A percentile compares a stretch with the other conserved stretches of the same genome.
Conservation (phyloP, 2,329 filamentous ascomycete species). For the Graphiopsis chlorocephala region DNA sequence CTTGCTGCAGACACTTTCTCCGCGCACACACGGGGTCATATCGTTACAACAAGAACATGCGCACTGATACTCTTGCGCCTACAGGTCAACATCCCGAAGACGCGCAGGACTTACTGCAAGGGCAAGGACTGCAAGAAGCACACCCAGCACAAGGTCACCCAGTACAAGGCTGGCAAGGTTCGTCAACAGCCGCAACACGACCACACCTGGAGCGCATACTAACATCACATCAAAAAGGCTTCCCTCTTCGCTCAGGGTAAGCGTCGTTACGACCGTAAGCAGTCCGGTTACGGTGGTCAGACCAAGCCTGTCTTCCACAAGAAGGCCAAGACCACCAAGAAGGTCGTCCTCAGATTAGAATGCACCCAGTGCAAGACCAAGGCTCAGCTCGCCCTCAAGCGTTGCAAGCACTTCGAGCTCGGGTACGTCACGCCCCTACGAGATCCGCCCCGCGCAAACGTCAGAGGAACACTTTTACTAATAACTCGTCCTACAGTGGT, state of each 20-base stretch:
- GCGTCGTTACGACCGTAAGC: slow-evolving; percentile 99
- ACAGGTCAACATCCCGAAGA: slow-evolving; percentile 98
- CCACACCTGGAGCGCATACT: slow-evolving; percentile 1
- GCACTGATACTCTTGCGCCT: slow-evolving; percentile 19
- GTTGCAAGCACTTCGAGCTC: slow-evolving; percentile 99
- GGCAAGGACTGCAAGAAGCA: slow-evolving; percentile 79
- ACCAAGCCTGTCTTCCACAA: slow-evolving; percentile 99
- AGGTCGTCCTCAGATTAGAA: slow-evolving; percentile 97
- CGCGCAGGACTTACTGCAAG: slow-evolving; percentile 96
- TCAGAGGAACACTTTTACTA: slow-evolving; percentile 41
- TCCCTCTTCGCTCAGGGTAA: slow-evolving; percentile 98
- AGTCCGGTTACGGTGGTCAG: slow-evolving; percentile 99
- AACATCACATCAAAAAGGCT: slow-evolving; percentile 52
- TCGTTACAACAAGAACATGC: neutral
- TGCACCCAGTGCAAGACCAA: slow-evolving; percentile 98
- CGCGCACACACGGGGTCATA: slow-evolving; percentile 15
- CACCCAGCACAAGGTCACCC: slow-evolving; percentile 86
- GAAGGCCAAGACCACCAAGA: slow-evolving; percentile 99
- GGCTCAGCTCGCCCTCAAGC: slow-evolving; percentile 96
- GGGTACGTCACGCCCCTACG: slow-evolving; percentile 63
- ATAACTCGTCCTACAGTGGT: slow-evolving; percentile 62
- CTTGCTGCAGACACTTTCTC: slow-evolving; percentile 3
- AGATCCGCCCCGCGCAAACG: neutral
- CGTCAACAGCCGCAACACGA: slow-evolving; percentile 21
- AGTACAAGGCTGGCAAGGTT: slow-evolving; percentile 96